These are phyloP conservation scores for Pleurotus tuoliensis DNA, from an alignment of 768 basidiomycete genomes.

Conservation along the genomic window DNA sequence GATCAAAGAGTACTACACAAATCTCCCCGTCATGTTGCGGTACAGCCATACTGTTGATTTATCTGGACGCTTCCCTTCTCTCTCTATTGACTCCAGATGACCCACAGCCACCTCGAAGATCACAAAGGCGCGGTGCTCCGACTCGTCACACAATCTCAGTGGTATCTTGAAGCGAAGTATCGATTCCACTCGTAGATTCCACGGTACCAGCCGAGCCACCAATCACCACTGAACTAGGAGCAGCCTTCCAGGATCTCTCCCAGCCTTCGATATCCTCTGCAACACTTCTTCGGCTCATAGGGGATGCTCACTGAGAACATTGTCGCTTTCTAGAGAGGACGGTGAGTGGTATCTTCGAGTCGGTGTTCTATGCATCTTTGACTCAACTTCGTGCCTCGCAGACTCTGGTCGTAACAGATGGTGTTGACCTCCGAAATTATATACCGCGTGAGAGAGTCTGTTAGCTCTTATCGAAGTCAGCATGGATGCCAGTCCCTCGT, in stretches of 20 bases:
- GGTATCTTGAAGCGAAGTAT: slow-evolving; percentile 24
- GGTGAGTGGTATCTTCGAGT: background rate
- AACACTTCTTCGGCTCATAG: slow-evolving; percentile 87
- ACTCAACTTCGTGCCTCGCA: background rate
- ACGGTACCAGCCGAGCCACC: slow-evolving; percentile 51
- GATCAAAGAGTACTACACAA: no score
- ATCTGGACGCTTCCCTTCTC: slow-evolving; percentile 57
- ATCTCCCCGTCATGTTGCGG: slow-evolving; percentile 80
- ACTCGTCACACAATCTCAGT: slow-evolving; percentile 56
- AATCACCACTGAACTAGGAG: slow-evolving; percentile 60
- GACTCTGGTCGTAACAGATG: slow-evolving; percentile 26
- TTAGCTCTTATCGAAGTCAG: slow-evolving; percentile 43
- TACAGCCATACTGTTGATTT: slow-evolving; percentile 83
- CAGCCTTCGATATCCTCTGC: slow-evolving; percentile 51
- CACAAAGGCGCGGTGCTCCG: slow-evolving; percentile 82
- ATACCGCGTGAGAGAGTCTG: slow-evolving; percentile 65
- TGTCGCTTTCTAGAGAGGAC: background rate
- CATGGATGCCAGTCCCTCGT: slow-evolving; percentile 55
- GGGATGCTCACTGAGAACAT: background rate
- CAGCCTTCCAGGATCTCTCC: slow-evolving; percentile 60
- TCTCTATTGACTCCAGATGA: slow-evolving; percentile 22
- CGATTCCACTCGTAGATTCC: slow-evolving; percentile 23
- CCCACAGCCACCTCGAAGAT: slow-evolving; percentile 80
- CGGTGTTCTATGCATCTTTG: no score
- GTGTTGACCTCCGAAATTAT: slow-evolving; percentile 93